Evolutionary conservation across 2,329 filamentous ascomycete species (phyloP), one percentile per base, ranked within the genome.

Genomic region (Fusarium sacchari): DNA sequence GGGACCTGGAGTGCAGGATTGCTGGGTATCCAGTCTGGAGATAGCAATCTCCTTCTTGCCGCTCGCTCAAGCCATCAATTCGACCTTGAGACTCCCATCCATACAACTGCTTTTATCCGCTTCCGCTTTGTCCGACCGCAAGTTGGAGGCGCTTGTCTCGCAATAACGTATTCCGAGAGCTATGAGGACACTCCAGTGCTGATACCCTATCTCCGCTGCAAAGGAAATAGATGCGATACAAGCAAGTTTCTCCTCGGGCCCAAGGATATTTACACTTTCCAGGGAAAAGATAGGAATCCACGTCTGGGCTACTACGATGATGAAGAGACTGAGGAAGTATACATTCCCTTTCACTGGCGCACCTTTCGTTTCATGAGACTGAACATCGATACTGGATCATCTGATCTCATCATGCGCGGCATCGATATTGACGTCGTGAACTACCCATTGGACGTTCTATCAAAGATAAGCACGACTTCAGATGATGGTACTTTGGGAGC

Each of bases 311-410:
- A 44, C 24, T 47, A 60, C 4, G 20, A 47, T 1, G 11, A 13
- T 0, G 34, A 32, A 13, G 18, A 37, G 3, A n/a, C 20, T 1
- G 53, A 63, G 1, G 53, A 63, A 7, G 2, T 60, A 1, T 63
- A 60, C 4, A n/a, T 46, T 26, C 60, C 53, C 13, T 63, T 60
- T 17, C 53, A 63, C 8, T 63, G 53, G 39, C 56, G 60, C 28
- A 17, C 53, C 2, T 63, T 63, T 10, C 26, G 60, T 0, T 60
- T 63, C 24, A 10, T 63, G 3, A 37, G 53, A 3, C 1, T 63
- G 0, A 26, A 10, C 3, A 22, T 63, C 0, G 36, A 44, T 11
- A 26, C 53, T 4, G 28, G 60, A 1, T 17, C 40, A 2, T 40
- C 26, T 2, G 40, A 24, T 2, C 10, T 60, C 7, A 63, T 17